Base-by-base conservation (phyloP, 192 early-diverging fungal genomes). In the Powellomyces hirtus region DNA sequence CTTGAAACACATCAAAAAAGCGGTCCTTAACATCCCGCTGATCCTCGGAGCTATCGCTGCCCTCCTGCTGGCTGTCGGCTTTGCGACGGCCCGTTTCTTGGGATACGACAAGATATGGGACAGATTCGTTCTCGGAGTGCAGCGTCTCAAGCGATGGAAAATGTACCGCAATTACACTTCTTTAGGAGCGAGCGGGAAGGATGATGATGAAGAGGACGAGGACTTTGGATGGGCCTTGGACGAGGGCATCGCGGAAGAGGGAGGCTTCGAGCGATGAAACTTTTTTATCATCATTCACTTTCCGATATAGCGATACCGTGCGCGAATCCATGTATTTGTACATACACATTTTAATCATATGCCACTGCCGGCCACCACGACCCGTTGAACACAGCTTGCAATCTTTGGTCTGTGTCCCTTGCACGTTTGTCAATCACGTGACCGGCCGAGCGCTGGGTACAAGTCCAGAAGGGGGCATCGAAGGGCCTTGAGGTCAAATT, bases 51-150 rank as follows among this genome's bases (percentile, higher is more conserved):
- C 36, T 3, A n/a, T 72, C 36, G 30, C 51, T 3, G 53, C 55
- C 31, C 11, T 65, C 6, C n/a, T 72, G 14, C 57, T 72, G 18
- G 13, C 33, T 6, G 29, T 34, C 3, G 70, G 50, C 0, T 72
- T 65, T 42, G 38, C 38, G 22, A 31, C 44, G 24, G 70, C 70
- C 8, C 46, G 70, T 26, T 64, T 65, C 52, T 50, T 71, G 59
- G 63, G 63, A 10, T 72, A 72, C 31, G 70, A 72, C 42, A 63
- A 65, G 33, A 65, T 72, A 7, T 72, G 70, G 70, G 70, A 64
- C 30, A 49, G 70, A 11, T 72, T 72, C 44, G 30, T 29, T 1
- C 14, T 59, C 14, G 6, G 16, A 4, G 62, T 65, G 6, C 14
- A 72, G 18, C 70, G 70, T 4, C 8, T 72, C 6, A 50, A 38